Evolutionary conservation across 2,329 filamentous ascomycete genomes (phyloP).

Genomic region (Trichoderma sp.): DNA sequence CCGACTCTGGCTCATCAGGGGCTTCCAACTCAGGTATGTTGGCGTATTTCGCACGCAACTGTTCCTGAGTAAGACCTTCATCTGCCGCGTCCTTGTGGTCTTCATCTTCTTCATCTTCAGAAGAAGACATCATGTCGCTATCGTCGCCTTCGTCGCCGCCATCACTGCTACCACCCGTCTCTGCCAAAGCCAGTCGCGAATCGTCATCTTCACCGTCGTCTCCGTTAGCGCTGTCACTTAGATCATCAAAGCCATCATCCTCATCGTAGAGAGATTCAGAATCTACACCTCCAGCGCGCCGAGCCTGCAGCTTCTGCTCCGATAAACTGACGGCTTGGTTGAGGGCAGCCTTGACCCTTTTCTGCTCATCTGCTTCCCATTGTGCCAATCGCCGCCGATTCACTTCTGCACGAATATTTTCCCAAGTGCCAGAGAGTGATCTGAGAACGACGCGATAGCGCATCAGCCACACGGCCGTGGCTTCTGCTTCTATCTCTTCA

Average conservation of each 20-base stretch:
- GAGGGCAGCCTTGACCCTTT: conserved; percentile 65
- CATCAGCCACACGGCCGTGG: conserved; percentile 64
- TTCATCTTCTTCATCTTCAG: conserved; percentile 64
- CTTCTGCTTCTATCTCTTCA: conserved; percentile 81
- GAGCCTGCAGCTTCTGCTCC: conserved; percentile 66
- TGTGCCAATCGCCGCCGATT: conserved; percentile 61
- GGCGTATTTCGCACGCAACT: conserved; percentile 69
- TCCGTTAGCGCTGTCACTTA: conserved; percentile 49
- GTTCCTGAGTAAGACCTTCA: conserved; percentile 68
- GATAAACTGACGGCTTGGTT: conserved; percentile 74
- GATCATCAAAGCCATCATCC: conserved; percentile 49
- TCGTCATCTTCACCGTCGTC: conserved; percentile 41
- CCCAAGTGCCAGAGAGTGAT: conserved; percentile 60
- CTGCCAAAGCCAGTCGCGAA: conserved; percentile 40
- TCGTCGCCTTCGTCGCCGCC: conserved; percentile 41
- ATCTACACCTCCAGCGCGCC: conserved; percentile 53
- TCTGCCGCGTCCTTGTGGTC: conserved; percentile 57
- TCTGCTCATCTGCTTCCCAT: conserved; percentile 67
- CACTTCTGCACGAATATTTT: conserved; percentile 63
- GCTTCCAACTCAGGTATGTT: conserved; percentile 56
- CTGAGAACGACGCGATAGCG: conserved; percentile 73
- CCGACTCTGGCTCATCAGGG: conserved; percentile 33
- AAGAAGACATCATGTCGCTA: conserved; percentile 60
- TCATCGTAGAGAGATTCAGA: conserved; percentile 53
- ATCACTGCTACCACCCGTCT: conserved; percentile 32